A percentile compares a stretch with the other conserved stretches of the same genome.
These are phyloP conservation scores for Chaetoscypha palmicola DNA, from an alignment of 2,329 filamentous ascomycete species.

Conservation along the genomic window DNA sequence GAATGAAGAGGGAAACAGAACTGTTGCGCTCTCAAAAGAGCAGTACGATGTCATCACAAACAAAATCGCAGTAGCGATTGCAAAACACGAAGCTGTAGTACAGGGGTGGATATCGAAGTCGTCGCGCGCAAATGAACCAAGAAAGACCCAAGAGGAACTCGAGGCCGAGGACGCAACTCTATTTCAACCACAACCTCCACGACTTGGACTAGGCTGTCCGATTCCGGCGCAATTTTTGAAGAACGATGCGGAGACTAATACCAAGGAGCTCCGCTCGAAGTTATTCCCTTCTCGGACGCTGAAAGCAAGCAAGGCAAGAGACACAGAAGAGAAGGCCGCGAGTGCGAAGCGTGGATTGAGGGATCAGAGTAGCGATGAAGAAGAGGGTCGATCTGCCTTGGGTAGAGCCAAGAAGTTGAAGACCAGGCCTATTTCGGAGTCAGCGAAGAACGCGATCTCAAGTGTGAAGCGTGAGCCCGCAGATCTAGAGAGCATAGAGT, in stretches of 20 bases:
- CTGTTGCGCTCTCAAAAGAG: constrained; percentile 21
- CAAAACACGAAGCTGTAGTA: constrained; percentile 29
- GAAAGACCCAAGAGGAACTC: constrained; percentile 29
- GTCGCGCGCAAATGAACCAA: constrained; percentile 13
- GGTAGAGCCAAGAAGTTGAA: constrained; percentile 31
- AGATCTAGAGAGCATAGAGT: background rate
- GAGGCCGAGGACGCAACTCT: constrained; percentile 29
- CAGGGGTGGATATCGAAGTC: constrained; percentile 28
- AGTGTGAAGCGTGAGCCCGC: background rate
- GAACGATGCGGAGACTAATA: constrained; percentile 25
- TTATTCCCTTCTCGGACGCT: constrained; percentile 27
- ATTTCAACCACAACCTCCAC: constrained; percentile 25
- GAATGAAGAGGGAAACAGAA: constrained; percentile 17
- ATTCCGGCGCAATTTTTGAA: constrained; percentile 27
- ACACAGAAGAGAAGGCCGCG: constrained; percentile 29
- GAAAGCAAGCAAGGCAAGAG: constrained; percentile 29
- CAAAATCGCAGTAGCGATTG: constrained; percentile 28
- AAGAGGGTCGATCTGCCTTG: constrained; percentile 30
- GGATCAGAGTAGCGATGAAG: constrained; percentile 32
- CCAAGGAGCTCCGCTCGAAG: constrained; percentile 29
- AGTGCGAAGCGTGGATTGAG: constrained; percentile 27
- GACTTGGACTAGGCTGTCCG: constrained; percentile 30
- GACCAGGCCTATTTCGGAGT: constrained; percentile 1
- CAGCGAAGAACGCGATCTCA: background rate
- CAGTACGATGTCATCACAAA: constrained; percentile 29